Conservation (phyloP, 257 asterid genomes). For the Leptodermis oblonga region DNA sequence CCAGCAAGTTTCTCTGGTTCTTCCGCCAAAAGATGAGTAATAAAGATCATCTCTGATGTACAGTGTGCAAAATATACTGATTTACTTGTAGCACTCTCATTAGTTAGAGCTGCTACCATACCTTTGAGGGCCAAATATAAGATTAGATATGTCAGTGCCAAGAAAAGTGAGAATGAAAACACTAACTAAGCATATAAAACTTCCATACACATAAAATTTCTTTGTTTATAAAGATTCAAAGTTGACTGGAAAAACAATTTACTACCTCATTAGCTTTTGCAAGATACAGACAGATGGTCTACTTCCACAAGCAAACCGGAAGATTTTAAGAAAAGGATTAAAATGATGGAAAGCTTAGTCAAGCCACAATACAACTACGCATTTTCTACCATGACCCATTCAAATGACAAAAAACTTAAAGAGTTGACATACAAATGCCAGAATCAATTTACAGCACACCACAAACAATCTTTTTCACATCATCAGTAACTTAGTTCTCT, state of each 20-base stretch:
- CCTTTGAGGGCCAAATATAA: conserved; percentile 9
- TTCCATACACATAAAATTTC: not conserved
- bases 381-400: not conserved
- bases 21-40: conserved; percentile 75
- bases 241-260: not conserved
- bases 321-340: not conserved
- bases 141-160: not conserved
- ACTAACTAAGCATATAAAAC: not conserved
- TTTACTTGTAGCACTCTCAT: conserved; percentile 89
- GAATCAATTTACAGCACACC: not conserved
- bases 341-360: not conserved
- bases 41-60: conserved; percentile 89
- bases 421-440: not conserved
- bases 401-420: not conserved
- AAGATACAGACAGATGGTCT: not conserved
- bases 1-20: conserved; percentile 94
- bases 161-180: not conserved
- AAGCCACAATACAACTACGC: not conserved
- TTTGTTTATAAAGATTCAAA: not conserved
- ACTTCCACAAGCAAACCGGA: not conserved
- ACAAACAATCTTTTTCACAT: not conserved
- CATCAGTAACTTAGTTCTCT: not conserved
- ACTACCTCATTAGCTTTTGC: not conserved
- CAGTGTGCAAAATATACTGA: conserved; percentile 55
- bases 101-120: conserved; percentile 90